Percentiles rank a stretch among this genome's conserved stretches.
phyloP scores from a whole-genome alignment of 192 early-diverging fungal genomes.

The Coemansia sp. region DNA sequence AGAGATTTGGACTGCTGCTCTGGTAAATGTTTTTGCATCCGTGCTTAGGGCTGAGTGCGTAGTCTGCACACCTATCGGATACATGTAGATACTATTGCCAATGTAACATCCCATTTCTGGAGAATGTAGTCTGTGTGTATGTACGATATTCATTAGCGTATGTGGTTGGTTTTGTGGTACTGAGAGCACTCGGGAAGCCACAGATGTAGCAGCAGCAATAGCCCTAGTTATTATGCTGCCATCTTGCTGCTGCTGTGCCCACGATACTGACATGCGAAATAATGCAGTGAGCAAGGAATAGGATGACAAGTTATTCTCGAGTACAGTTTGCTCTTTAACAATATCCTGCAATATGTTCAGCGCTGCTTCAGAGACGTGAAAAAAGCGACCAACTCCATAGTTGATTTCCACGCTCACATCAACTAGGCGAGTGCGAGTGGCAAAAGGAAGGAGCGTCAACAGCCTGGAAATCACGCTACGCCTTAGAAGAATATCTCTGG shows the following conservation, averaged over 20 bases:
- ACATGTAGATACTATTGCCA: slow-evolving; percentile 31
- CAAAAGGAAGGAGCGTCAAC: slow-evolving; percentile 19
- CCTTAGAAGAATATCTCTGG: slow-evolving; percentile 1
- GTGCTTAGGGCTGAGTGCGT: neutral
- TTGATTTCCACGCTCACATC: slow-evolving; percentile 6
- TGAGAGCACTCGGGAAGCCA: neutral
- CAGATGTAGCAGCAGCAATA: neutral
- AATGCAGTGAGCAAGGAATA: slow-evolving; percentile 36
- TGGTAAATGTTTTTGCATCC: slow-evolving; percentile 7
- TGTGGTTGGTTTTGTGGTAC: neutral
- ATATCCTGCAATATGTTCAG: slow-evolving; percentile 14
- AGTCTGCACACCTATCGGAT: neutral
- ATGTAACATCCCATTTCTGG: slow-evolving; percentile 15
- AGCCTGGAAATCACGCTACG: slow-evolving; percentile 1
- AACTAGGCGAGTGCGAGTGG: slow-evolving; percentile 13
- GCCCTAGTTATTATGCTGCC: slow-evolving; percentile 1
- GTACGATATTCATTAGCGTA: slow-evolving; percentile 25
- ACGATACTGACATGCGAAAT: slow-evolving; percentile 18
- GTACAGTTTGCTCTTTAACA: neutral
- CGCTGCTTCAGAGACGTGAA: slow-evolving; percentile 19
- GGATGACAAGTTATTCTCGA: neutral
- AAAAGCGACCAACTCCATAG: slow-evolving; percentile 26
- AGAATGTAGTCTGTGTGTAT: slow-evolving; percentile 16
- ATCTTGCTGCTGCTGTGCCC: neutral
- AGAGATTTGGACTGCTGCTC: slow-evolving; percentile 3